These are phyloP conservation scores for Herpetomonas samuelpessoai DNA, from an alignment of 208 protist genomes.

Conservation along the genomic window DNA sequence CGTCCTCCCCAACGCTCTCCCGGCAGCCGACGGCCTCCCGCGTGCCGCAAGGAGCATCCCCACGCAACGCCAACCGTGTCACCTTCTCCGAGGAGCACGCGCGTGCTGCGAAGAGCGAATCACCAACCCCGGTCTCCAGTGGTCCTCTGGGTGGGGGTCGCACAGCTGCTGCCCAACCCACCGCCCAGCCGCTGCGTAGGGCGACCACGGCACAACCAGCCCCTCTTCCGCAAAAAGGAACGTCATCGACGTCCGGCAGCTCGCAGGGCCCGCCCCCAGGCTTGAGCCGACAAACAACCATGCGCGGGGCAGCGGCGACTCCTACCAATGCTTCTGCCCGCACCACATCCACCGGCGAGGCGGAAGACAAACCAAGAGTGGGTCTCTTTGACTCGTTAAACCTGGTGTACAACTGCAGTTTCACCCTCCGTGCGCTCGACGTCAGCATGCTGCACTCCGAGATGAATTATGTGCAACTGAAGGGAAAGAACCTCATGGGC, in stretches of 20 bases:
- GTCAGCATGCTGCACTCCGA: conserved; percentile 51
- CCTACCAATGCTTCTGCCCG: too few species aligned
- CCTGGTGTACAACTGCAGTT: conserved; percentile 62
- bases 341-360: neutral
- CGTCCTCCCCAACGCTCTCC: neutral
- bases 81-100: neutral
- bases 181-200: too few species aligned
- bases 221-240: neutral
- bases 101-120: neutral
- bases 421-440: conserved; percentile 64
- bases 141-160: too few species aligned
- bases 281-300: neutral
- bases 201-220: neutral
- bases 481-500: conserved; percentile 54
- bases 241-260: neutral
- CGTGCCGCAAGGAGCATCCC: too few species aligned
- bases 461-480: conserved; percentile 65
- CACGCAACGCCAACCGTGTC: neutral
- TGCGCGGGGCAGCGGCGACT: neutral
- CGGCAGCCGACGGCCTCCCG: neutral
- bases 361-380: neutral
- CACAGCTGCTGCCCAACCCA: neutral
- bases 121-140: neutral
- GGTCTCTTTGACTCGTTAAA: conserved; percentile 8
- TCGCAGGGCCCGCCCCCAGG: neutral